These are phyloP conservation scores for Talaromyces verruculosus DNA, from an alignment of 2,329 filamentous ascomycete species.

Conservation along the genomic window DNA sequence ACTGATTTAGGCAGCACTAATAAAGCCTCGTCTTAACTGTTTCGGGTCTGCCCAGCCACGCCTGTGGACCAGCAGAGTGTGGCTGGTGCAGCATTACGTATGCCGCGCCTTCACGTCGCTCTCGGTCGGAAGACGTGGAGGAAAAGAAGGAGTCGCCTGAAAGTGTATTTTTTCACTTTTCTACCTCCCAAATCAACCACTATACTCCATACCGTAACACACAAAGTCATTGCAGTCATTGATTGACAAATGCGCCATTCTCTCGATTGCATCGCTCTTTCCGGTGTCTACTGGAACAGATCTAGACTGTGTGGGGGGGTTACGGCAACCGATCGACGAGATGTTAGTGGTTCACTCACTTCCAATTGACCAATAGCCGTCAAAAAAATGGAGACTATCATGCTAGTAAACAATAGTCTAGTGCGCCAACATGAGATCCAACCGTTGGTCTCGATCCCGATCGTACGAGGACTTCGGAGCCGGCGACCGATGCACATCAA, in stretches of 20 bases:
- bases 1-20: slow-evolving; percentile 2
- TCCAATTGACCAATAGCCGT: not conserved
- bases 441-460: not conserved
- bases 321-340: not conserved
- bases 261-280: not conserved
- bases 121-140: not conserved
- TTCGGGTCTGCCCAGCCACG: not conserved
- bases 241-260: not conserved
- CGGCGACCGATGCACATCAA: not conserved
- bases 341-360: not conserved
- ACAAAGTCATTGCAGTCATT: not conserved
- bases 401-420: not conserved
- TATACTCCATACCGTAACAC: not conserved
- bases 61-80: not conserved
- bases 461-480: not conserved
- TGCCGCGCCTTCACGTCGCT: not conserved
- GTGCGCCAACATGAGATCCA: not conserved
- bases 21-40: not conserved
- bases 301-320: not conserved
- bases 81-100: slow-evolving; percentile 5
- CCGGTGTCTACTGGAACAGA: not conserved
- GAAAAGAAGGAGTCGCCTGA: not conserved
- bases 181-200: not conserved
- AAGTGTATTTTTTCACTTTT: not conserved
- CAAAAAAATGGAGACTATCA: not conserved